phyloP scores from a whole-genome alignment of 352 stramenopile genomes.

The Pythium dissimile region DNA sequence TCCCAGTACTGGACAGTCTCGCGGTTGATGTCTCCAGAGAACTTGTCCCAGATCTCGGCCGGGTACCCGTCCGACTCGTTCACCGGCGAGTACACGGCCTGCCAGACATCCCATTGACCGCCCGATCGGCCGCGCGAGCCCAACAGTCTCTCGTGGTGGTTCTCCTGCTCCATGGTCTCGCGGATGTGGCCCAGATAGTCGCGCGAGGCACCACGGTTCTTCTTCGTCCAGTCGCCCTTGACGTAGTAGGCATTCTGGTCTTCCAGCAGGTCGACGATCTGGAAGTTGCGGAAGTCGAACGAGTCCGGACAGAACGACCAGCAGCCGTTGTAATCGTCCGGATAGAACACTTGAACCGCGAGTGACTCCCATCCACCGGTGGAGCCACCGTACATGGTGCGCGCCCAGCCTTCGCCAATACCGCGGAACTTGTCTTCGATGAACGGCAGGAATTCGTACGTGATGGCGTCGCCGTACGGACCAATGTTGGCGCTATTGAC shows the following conservation, averaged over 20 bases:
- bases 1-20: constrained; percentile 66
- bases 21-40: constrained; percentile 57
- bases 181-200: constrained; percentile 64
- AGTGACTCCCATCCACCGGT: constrained; percentile 75
- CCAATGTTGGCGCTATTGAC: constrained; percentile 77
- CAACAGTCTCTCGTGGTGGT: constrained; percentile 65
- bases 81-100: constrained; percentile 65
- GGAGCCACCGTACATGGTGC: constrained; percentile 75
- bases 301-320: constrained; percentile 78
- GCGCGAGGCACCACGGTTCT: constrained; percentile 53
- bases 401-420: constrained; percentile 58
- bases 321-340: constrained; percentile 76
- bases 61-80: constrained; percentile 60
- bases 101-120: constrained; percentile 77
- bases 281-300: constrained; percentile 75
- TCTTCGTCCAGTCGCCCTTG: constrained; percentile 65
- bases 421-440: constrained; percentile 58
- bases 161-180: constrained; percentile 74
- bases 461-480: constrained; percentile 73
- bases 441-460: constrained; percentile 69
- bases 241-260: constrained; percentile 71
- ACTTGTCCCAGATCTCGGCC: constrained; percentile 61
- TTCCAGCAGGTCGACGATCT: constrained; percentile 60
- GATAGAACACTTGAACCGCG: constrained; percentile 70
- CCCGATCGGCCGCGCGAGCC: constrained; percentile 59